Base-by-base conservation (phyloP, 176 grass and related monocot genomes). In the Metroxylon sagu region DNA sequence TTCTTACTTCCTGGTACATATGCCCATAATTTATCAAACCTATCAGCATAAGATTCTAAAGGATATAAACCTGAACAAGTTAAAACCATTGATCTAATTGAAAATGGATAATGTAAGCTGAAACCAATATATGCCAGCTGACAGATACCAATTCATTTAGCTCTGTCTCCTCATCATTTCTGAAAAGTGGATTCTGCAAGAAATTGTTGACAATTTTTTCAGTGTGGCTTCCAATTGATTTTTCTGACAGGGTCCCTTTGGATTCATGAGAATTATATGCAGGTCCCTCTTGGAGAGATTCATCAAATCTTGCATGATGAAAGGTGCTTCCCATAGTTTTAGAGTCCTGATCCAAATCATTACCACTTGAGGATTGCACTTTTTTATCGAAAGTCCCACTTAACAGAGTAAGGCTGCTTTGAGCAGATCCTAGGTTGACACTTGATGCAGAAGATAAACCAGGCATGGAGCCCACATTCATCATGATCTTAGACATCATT, bases 191-290 rank as follows among this genome's bases (percentile, higher is more conserved):
- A 74, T 66, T 79, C 64, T 85, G 87, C 54, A 85, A 75, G 74
- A 96, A 87, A 61, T 79, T 78, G 16, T 75, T 29, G 59, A 97
- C 70, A 26, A 88, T 83, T 50, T 90, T 90, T 74, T 97, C 80
- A 66, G 87, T 88, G 57, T 54, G 83, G 50, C 51, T 88, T 61
- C 61, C 68, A 55, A 57, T 43, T 43, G 59, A 60, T 49, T 49
- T 71, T 21, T 75, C 75, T 50, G 68, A 19, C 30, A 50, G 35
- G 19, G 49, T 43, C 71, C 66, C 56, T 61, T 81, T 58, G 35
- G 68, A 67, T 50, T 26, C 71, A 68, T 68, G 39, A 18, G 69
- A 55, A 56, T 17, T 76, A 29, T 16, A 7, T 30, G 30, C 55
- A 48, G 66, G 16, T 23, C 70, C 71, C 66, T 65, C 49, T 61